These are phyloP conservation scores for Candida boleticola DNA, from an alignment of 805 yeast genomes.

Conservation along the genomic window DNA sequence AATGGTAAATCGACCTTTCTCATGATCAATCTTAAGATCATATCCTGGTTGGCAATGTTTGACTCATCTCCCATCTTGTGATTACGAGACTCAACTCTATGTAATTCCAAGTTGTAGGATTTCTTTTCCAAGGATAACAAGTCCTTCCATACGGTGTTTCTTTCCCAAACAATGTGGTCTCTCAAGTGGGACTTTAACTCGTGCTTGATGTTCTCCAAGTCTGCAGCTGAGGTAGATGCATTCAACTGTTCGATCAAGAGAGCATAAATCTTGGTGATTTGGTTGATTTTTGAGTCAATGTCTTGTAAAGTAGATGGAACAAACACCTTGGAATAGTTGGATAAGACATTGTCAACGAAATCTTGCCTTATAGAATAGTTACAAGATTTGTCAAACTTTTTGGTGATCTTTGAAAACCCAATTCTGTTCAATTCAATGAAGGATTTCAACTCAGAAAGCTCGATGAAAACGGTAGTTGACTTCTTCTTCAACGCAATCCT, in stretches of 20 bases:
- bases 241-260: conserved; percentile 33
- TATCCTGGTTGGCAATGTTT: conserved; percentile 8
- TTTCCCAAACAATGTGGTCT: conserved; percentile 95
- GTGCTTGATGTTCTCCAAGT: conserved; percentile 38
- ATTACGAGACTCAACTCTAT: conserved; percentile 11
- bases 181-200: conserved; percentile 59
- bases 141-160: conserved; percentile 97
- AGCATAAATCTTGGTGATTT: conserved; percentile 55
- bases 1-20: conserved; percentile 20
- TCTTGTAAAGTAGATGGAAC: conserved; percentile 26
- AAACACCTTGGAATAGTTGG: conserved; percentile 56
- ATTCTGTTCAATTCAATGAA: conserved; percentile 81
- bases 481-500: conserved; percentile 67
- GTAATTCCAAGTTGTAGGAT: conserved; percentile 27
- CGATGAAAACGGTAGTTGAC: conserved; percentile 63
- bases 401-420: conserved; percentile 86
- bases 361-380: conserved; percentile 56
- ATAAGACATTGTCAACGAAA: conserved; percentile 49
- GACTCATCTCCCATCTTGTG: conserved; percentile 28
- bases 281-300: conserved; percentile 54
- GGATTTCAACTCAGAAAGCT: conserved; percentile 78
- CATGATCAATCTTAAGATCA: conserved; percentile 18
- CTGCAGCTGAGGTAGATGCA: conserved; percentile 48
- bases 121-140: conserved; percentile 67
- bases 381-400: conserved; percentile 86